These are phyloP conservation scores for Endocalyx cinctus DNA, from an alignment of 2,329 filamentous ascomycete genomes.

Conservation along the genomic window DNA sequence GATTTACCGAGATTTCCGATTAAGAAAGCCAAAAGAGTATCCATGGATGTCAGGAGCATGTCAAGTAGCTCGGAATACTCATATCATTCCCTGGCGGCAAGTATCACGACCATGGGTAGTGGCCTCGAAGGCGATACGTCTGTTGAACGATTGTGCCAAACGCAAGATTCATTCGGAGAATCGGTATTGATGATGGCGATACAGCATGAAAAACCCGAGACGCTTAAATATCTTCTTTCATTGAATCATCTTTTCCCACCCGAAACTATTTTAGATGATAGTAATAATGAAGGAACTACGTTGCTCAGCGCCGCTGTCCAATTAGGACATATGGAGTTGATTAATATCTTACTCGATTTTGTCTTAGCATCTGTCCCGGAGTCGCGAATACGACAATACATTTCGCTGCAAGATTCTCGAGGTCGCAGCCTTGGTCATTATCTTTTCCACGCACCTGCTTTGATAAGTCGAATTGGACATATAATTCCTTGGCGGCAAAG, in stretches of 20 bases:
- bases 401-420: slow-evolving; percentile 73
- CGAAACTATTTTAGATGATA: slow-evolving; percentile 70
- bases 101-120: slow-evolving; percentile 68
- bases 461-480: slow-evolving; percentile 73
- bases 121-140: slow-evolving; percentile 82
- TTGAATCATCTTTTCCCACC: slow-evolving; percentile 72
- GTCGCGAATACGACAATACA: slow-evolving; percentile 59
- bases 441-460: slow-evolving; percentile 79
- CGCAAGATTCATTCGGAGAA: slow-evolving; percentile 67
- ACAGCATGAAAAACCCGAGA: slow-evolving; percentile 64
- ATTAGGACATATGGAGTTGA: slow-evolving; percentile 68
- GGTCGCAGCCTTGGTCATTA: slow-evolving; percentile 94
- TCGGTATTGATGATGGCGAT: slow-evolving; percentile 86
- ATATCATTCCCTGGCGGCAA: slow-evolving; percentile 73
- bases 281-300: slow-evolving; percentile 85
- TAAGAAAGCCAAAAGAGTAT: slow-evolving; percentile 70
- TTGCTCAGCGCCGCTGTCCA: slow-evolving; percentile 88
- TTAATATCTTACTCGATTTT: slow-evolving; percentile 70
- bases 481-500: slow-evolving; percentile 83
- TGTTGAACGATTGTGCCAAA: slow-evolving; percentile 71
- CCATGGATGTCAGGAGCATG: slow-evolving; percentile 84
- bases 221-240: slow-evolving; percentile 75
- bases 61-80: slow-evolving; percentile 84
- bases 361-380: slow-evolving; percentile 55
- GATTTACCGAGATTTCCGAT: slow-evolving; percentile 30